These are phyloP conservation scores for Mycosphaerella arachidis DNA, from an alignment of 2,329 filamentous ascomycete genomes.

Conservation along the genomic window DNA sequence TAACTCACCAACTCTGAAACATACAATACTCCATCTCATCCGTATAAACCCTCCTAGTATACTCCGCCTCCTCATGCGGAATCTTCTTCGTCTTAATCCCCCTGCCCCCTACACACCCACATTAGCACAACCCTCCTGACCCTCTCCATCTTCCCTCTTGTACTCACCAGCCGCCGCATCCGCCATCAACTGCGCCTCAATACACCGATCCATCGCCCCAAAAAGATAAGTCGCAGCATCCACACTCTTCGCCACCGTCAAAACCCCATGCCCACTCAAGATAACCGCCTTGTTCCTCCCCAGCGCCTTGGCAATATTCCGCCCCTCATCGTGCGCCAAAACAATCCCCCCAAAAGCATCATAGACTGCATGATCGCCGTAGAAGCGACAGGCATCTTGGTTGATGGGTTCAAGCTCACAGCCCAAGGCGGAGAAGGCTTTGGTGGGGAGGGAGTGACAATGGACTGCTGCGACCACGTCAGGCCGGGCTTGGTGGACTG, in stretches of 20 bases:
- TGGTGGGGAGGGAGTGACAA: conserved; percentile 38
- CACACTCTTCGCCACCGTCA: conserved; percentile 38
- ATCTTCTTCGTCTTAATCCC: conserved; percentile 63
- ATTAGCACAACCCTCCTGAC: too few species aligned
- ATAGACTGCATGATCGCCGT: conserved; percentile 35
- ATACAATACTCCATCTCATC: conserved; percentile 21
- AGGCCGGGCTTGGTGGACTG: conserved; percentile 36
- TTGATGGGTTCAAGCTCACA: conserved; percentile 38
- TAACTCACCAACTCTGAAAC: conserved; percentile 20
- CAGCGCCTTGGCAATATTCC: conserved; percentile 36
- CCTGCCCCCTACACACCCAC: conserved; percentile 39
- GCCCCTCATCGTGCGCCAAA: conserved; percentile 38
- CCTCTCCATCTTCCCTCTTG: too few species aligned
- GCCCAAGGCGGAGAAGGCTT: conserved; percentile 38
- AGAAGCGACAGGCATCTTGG: conserved; percentile 39
- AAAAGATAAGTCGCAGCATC: conserved; percentile 33
- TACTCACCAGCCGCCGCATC: conserved; percentile 50
- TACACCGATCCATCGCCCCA: conserved; percentile 33
- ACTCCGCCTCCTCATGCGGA: conserved; percentile 59
- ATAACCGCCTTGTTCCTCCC: conserved; percentile 34
- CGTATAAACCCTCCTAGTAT: conserved; percentile 42
- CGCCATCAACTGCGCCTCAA: conserved; percentile 40
- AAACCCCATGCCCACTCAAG: conserved; percentile 39
- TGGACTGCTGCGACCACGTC: conserved; percentile 42
- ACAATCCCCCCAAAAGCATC: conserved; percentile 42